Percentiles rank a stretch among this genome's conserved stretches.
Evolutionary conservation across 1,284 basidiomycete species (phyloP).

Genomic region (Gymnopus androsaceus): DNA sequence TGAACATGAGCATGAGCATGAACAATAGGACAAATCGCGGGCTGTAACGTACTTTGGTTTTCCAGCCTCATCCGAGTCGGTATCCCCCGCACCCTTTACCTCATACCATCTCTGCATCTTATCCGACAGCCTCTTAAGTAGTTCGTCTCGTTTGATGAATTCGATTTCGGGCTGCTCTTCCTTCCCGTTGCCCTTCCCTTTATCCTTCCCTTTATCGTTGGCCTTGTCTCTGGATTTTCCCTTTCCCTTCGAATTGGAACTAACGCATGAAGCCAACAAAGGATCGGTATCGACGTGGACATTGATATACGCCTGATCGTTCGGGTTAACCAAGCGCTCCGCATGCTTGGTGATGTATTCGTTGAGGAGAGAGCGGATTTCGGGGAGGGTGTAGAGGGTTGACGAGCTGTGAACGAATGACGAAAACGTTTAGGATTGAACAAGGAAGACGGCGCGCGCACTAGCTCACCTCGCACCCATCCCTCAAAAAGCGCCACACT

Average conservation of each 20-base stretch:
- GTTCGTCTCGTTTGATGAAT: conserved; percentile 73
- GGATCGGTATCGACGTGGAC: conserved; percentile 75
- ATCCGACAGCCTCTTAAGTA: conserved; percentile 51
- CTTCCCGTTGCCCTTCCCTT: not conserved
- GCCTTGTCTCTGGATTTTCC: no score
- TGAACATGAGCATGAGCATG: no score
- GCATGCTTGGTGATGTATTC: conserved; percentile 61
- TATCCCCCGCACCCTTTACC: conserved; percentile 51
- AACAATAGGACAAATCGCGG: no score
- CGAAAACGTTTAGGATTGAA: conserved; percentile 1
- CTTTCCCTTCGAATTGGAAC: no score
- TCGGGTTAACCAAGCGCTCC: conserved; percentile 68
- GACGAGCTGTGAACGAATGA: conserved; percentile 43
- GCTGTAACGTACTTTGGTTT: not conserved
- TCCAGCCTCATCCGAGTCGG: conserved; percentile 56
- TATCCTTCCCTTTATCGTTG: no score
- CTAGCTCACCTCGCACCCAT: conserved; percentile 55
- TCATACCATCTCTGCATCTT: conserved; percentile 79
- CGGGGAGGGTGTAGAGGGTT: conserved; percentile 53
- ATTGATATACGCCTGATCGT: conserved; percentile 70
- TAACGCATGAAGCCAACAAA: conserved; percentile 48
- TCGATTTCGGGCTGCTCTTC: conserved; percentile 39
- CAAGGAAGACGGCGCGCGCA: not conserved
- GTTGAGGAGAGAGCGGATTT: conserved; percentile 61
- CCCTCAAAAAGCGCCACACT: conserved; percentile 63